A percentile compares a stretch with the other conserved stretches of the same genome.
These are phyloP conservation scores for Aspergillus flavus DNA, from an alignment of 2,329 filamentous ascomycete species.

Conservation along the genomic window DNA sequence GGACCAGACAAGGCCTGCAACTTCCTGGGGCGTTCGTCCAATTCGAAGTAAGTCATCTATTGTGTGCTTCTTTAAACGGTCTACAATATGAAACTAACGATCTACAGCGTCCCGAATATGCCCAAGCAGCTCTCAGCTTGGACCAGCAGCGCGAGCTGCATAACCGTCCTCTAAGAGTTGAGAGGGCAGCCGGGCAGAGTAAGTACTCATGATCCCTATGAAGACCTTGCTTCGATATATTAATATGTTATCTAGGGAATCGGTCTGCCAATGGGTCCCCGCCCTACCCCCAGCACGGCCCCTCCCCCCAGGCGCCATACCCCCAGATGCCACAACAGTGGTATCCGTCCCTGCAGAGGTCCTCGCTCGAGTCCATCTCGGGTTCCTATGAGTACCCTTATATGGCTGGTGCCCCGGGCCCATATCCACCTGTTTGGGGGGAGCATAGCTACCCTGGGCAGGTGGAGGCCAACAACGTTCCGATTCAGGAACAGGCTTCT, in stretches of 20 bases:
- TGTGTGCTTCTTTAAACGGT: neutral
- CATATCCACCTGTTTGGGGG: neutral
- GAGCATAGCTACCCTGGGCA: neutral
- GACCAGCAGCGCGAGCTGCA: neutral
- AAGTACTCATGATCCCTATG: neutral
- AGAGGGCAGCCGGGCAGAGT: neutral
- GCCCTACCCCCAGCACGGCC: no score
- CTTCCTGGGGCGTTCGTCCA: neutral
- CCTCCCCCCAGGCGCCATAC: no score
- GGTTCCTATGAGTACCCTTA: no score
- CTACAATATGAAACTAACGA: neutral
- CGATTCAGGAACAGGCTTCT: no score
- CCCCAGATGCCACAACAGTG: no score
- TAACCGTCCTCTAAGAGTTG: neutral
- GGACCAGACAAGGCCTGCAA: neutral
- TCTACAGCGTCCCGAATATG: neutral
- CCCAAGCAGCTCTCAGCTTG: neutral
- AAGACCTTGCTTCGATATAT: neutral
- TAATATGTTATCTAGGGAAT: neutral
- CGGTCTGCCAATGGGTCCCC: no score
- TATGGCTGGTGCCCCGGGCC: no score
- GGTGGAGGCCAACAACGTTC: no score
- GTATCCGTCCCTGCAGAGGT: neutral
- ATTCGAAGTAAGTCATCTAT: neutral
- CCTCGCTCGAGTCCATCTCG: no score